Evolutionary conservation across 768 basidiomycete species (phyloP).

Genomic region (Tricholoma flavovirens): DNA sequence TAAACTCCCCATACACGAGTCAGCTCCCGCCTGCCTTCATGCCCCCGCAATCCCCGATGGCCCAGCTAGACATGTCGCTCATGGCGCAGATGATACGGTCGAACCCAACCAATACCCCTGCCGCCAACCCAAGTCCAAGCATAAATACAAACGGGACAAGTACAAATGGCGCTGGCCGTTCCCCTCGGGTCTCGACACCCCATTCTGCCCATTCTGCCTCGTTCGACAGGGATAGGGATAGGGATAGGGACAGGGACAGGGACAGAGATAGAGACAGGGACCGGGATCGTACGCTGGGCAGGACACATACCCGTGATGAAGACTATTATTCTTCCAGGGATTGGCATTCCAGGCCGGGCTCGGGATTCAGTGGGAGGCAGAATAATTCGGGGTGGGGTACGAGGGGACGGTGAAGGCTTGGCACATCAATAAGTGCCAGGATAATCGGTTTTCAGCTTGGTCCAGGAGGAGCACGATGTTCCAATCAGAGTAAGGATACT

Average conservation of each 20-base stretch:
- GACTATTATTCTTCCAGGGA: not conserved
- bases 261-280: not conserved
- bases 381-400: not conserved
- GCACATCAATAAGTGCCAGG: too few relatives aligned
- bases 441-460: too few relatives aligned
- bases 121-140: not conserved
- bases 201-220: not conserved
- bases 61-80: not conserved
- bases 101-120: not conserved
- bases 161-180: too few relatives aligned
- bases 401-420: not conserved
- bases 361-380: not conserved
- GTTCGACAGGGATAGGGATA: not conserved
- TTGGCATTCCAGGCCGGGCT: not conserved
- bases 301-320: not conserved
- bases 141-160: not conserved
- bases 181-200: not conserved
- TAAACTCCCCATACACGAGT: not conserved
- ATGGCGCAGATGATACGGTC: not conserved
- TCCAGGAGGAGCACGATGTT: too few relatives aligned
- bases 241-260: not conserved
- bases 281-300: not conserved
- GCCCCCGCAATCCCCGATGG: not conserved
- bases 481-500: too few relatives aligned
- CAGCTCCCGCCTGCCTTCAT: not conserved